Conservation (phyloP, 352 stramenopile genomes). For the Saprolegnia diclina region DNA sequence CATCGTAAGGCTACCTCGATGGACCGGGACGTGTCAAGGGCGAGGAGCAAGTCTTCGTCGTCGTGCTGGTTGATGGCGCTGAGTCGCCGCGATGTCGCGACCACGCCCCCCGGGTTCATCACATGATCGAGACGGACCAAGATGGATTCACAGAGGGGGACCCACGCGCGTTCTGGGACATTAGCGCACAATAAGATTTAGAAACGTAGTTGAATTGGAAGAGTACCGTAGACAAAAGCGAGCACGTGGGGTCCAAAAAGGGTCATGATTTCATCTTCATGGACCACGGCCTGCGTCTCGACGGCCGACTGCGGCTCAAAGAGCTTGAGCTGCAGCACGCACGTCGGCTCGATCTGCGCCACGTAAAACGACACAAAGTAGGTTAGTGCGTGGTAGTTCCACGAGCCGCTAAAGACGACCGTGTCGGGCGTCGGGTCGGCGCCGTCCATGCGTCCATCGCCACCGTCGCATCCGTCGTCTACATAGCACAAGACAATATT, state of each 20-base stretch:
- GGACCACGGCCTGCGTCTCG: slow-evolving; percentile 63
- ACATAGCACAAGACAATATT: not conserved
- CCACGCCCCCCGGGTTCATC: slow-evolving; percentile 29
- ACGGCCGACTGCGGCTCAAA: slow-evolving; percentile 75
- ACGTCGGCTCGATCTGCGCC: slow-evolving; percentile 27
- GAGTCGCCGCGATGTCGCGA: not conserved
- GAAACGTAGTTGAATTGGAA: too few relatives aligned
- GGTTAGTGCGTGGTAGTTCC: slow-evolving; percentile 55
- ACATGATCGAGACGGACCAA: slow-evolving; percentile 50
- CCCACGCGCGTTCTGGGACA: slow-evolving; percentile 36
- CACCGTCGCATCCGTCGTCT: slow-evolving; percentile 1
- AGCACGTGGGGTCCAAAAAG: slow-evolving; percentile 48
- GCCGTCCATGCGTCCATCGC: not conserved
- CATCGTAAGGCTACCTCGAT: not conserved
- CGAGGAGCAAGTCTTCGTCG: slow-evolving; percentile 10
- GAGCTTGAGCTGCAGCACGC: slow-evolving; percentile 58
- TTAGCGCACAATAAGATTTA: not conserved
- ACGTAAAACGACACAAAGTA: slow-evolving; percentile 83
- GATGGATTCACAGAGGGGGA: slow-evolving; percentile 55
- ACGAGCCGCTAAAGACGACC: slow-evolving; percentile 55
- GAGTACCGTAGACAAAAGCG: slow-evolving; percentile 38
- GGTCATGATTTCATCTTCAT: slow-evolving; percentile 42
- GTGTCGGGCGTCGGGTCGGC: slow-evolving; percentile 12
- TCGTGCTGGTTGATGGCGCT: not conserved
- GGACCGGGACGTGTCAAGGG: slow-evolving; percentile 1